Evolutionary conservation across 1,284 basidiomycete species (phyloP), one percentile per base, ranked within the genome.

Genomic region (Amylostereum chailletii): DNA sequence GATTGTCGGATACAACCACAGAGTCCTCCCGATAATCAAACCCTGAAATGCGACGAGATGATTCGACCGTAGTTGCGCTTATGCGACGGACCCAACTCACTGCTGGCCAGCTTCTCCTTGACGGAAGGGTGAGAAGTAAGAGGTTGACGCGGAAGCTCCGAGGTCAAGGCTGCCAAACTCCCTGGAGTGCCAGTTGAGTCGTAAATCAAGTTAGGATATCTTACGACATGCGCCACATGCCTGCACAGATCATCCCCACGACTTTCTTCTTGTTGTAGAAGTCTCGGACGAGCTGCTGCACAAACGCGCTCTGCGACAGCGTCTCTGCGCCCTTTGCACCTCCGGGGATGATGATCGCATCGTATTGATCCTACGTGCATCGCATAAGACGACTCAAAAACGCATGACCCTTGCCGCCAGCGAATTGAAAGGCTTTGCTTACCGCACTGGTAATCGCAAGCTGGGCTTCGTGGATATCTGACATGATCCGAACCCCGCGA

Each of bases 161-260:
- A 75, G 0, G 76, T 75, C 52, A 82, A 72, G 0, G 88, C 86
- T 4, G 82, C 78, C 30, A 93, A 69, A 47, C 80, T 81, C 3
- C 86, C 86, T 87, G 52, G 42, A 44, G 9, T 29, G 11, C 40
- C 19, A 19, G 19, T 19, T 19, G 19, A 19, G 19, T 19, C 19
- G 19, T 19, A 19, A 19, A 19, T 19, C 19, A 19, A 19, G 19
- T 19, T 1, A 19, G 19, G 19, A 19, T 19, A 19, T 19, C 19
- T 19, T 19, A 1, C 1, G 19, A 19, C 19, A 19, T 19, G 19
- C 19, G 19, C 19, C 19, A 53, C 65, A 48, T 54, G 81, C 87
- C 88, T 48, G 88, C 90, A 59, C 88, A 91, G 48, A 91, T 88
- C 86, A 90, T 88, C 0, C 79, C 88, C 19, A 91, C 83, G 33